Evolutionary conservation across 2,329 filamentous ascomycete genomes (phyloP), one percentile per base, ranked within the genome.

Genomic region (Beauveria brongniartii): DNA sequence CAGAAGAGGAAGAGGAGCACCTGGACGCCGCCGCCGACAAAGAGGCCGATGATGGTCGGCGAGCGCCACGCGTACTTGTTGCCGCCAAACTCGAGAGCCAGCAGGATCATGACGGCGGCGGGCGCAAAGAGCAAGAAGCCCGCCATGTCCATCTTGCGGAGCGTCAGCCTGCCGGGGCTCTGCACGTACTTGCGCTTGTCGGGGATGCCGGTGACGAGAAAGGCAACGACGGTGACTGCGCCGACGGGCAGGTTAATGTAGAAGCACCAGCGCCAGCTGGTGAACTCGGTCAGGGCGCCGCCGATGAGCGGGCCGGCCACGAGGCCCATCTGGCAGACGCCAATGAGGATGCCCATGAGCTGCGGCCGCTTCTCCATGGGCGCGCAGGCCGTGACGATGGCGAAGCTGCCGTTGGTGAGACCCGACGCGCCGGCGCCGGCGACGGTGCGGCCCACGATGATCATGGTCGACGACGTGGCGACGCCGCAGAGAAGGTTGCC

Each of bases 81-180:
- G 5, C 81, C 81, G 8, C 80, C 81, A 74, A 77, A 83, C 63
- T 82, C 76, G 26, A 83, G 72, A 2, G 78, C 81, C 0, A 84
- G 71, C n/a, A 83, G 70, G 26, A 82, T 69, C 67, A 75, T 78
- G 55, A 82, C 69, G 14, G 81, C 72, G 7, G 75, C 73, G 0
- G 80, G 78, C 1, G 79, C 72, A 62, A 82, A 73, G 53, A 80
- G 65, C 5, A 66, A 63, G 14, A 77, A 75, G 28, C 80, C 80
- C 1, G 74, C 60, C 4, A 79, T 65, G 64, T 83, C 80, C 55
- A 82, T 70, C 58, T 76, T 70, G 5, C 62, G 63, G 18, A 55
- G 62, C 9, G 69, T 40, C 52, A 65, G 67, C 44, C 64, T 62
- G 10, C 64, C 12, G 72, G 66, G 16, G 69, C 67, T 5, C 77